phyloP scores from a whole-genome alignment of 805 yeast genomes.

The Candida methanosorbosa region DNA sequence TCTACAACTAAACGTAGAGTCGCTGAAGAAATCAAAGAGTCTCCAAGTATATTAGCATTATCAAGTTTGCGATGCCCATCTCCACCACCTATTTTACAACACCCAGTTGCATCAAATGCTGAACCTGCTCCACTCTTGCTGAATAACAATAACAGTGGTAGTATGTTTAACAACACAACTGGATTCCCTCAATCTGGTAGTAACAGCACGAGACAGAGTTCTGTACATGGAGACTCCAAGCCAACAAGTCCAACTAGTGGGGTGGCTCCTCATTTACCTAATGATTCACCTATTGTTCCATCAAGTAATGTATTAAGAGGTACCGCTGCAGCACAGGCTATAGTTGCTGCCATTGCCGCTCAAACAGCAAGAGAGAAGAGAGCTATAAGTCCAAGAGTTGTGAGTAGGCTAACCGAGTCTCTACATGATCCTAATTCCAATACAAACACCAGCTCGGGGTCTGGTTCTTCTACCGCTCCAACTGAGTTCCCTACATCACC shows the following conservation, averaged over 20 bases:
- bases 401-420: constrained; percentile 18
- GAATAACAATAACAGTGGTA: constrained; percentile 8
- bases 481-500: neutral
- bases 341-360: constrained; percentile 31
- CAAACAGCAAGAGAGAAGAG: constrained; percentile 23
- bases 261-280: neutral
- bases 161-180: neutral
- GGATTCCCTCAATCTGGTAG: neutral
- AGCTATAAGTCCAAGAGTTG: neutral
- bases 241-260: neutral
- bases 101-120: constrained; percentile 14
- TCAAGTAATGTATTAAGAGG: constrained; percentile 23
- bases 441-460: neutral
- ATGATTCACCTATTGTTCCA: neutral
- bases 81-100: constrained; percentile 59
- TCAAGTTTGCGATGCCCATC: constrained; percentile 59
- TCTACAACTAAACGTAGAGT: constrained; percentile 1
- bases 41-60: constrained; percentile 48
- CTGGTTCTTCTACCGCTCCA: neutral
- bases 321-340: constrained; percentile 28
- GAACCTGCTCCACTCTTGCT: constrained; percentile 13
- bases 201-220: neutral
- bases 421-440: constrained; percentile 5
- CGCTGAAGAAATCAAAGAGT: constrained; percentile 14
- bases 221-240: neutral